Base-by-base conservation (phyloP, 495 filamentous ascomycete species). In the Aeminium ludgeri region DNA sequence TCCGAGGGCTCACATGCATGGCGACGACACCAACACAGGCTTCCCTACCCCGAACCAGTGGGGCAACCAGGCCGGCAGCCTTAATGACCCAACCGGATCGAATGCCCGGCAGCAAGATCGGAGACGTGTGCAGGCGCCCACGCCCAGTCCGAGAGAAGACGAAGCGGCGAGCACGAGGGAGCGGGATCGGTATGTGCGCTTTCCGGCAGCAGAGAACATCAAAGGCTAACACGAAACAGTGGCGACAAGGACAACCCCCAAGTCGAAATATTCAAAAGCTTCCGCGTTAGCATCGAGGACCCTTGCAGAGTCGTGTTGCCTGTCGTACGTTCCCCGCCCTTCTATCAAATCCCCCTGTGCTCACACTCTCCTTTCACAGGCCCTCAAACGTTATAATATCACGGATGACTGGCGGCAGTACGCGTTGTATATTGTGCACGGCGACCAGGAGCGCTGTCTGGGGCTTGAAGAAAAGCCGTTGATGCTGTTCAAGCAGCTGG, bases 261-360 rank as follows among this genome's bases (percentile, higher is more conserved):
- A 43, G 85, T 87, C 41, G 87, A 97, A 53, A 96, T 97, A 39
- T 95, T 96, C 73, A 96, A 95, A 58, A 86, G 80, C 6, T 97
- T 97, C 67, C 76, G 89, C 20, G 89, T 97, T 46, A 85, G 80
- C 48, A 86, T 94, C 76, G 89, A 97, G 45, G 89, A 96, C 51
- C 89, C 89, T 0, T 97, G 89, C 65, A 76, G 94, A 62, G 95
- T 93, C 55, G 89, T 97, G 25, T 73, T 97, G 7, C 89, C 89
- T 1, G 89, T 91, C 19, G 48, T 50, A 39, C 10, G 48, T 37
- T 12, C 36, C 28, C 16, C 16, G 2, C 37, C 15, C 29, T 18
- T 13, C 11, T 2, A 42, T 16, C 27, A 31, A n/a, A 16, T 28
- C 12, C 20, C 31, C 30, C 13, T 30, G 30, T n/a, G 17, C 37